phyloP scores from a whole-genome alignment of 805 yeast species.

The Pichia phayaonensis region DNA sequence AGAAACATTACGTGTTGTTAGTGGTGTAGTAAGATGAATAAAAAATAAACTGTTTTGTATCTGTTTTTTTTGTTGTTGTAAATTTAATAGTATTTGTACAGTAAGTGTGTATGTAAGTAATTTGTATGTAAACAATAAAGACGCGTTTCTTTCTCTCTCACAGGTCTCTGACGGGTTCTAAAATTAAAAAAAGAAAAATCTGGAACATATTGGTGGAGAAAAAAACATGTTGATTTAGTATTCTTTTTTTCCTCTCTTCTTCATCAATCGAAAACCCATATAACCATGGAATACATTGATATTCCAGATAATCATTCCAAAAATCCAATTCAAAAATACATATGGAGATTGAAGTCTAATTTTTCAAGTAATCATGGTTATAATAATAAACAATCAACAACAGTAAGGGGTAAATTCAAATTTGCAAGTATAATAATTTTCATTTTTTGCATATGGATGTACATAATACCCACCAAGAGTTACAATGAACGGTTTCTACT shows the following conservation, averaged over 20 bases:
- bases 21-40: slow-evolving; percentile 8
- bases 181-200: too few relatives aligned
- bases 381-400: not conserved
- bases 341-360: not conserved
- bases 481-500: too few relatives aligned
- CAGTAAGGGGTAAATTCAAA: not conserved
- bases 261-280: not conserved
- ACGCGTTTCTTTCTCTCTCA: too few relatives aligned
- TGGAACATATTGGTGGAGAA: too few relatives aligned
- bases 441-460: not conserved
- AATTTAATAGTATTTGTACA: not conserved
- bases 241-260: not conserved
- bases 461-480: not conserved
- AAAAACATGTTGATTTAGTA: too few relatives aligned
- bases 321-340: not conserved
- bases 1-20: slow-evolving; percentile 63
- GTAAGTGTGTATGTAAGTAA: too few relatives aligned
- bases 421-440: not conserved
- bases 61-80: not conserved
- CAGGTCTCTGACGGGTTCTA: not conserved
- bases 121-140: not conserved
- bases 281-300: slow-evolving; percentile 1
- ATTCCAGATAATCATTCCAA: slow-evolving; percentile 2
- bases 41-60: too few relatives aligned
- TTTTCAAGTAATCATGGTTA: not conserved